Evolutionary conservation across 306 rosid genomes (phyloP).

Genomic region (Dalbergia cultrata): DNA sequence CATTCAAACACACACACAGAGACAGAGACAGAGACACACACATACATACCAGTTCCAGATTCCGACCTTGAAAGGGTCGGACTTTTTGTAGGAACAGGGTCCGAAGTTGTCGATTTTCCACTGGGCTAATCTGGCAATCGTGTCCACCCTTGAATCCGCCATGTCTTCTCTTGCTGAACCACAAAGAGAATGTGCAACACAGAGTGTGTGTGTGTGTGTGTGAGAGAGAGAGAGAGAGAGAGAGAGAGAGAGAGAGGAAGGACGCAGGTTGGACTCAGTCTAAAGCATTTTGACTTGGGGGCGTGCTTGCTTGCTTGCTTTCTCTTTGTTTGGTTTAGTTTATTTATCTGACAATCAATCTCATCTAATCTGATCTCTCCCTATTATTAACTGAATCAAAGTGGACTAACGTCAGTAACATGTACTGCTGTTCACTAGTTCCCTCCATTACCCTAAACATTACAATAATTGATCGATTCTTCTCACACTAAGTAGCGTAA

Average conservation of each 20-base stretch:
- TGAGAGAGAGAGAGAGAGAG: neutral
- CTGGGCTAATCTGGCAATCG: conserved; percentile 77
- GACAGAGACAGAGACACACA: neutral
- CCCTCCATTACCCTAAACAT: no score
- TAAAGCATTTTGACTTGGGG: neutral
- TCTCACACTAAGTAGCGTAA: neutral
- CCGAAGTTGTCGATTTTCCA: conserved; percentile 89
- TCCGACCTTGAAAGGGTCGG: conserved; percentile 88
- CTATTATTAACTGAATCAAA: no score
- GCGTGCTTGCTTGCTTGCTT: no score
- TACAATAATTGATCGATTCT: neutral
- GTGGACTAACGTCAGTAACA: no score
- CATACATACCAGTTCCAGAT: conserved; percentile 81
- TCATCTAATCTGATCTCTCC: no score
- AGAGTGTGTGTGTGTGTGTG: no score
- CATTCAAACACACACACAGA: neutral
- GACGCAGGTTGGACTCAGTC: neutral
- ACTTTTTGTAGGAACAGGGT: conserved; percentile 68
- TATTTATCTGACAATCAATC: no score
- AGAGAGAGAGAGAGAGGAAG: neutral
- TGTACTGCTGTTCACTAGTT: no score
- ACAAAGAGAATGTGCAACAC: no score
- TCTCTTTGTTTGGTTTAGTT: no score
- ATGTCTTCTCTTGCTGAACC: conserved; percentile 23
- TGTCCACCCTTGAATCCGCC: conserved; percentile 76